Conservation (phyloP, 2,329 filamentous ascomycete genomes). For the Scedosporium minutisporum region DNA sequence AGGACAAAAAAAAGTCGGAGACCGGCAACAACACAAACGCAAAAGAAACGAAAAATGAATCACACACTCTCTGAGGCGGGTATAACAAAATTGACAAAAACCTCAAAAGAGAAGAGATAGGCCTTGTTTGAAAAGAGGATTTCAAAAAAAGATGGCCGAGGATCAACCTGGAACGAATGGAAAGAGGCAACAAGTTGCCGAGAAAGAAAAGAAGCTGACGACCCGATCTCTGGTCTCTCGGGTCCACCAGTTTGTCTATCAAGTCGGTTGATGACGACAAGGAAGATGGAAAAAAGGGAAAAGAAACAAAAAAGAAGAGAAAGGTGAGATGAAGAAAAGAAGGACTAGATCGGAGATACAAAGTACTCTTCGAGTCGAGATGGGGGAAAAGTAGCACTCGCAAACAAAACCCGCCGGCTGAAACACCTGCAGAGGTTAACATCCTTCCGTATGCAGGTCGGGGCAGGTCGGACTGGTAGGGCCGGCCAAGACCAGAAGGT, state of each 20-base stretch:
- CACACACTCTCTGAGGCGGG: neutral
- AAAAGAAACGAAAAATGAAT: neutral
- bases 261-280: constrained; percentile 1
- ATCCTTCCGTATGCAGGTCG: neutral
- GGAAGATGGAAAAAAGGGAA: neutral
- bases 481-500: neutral
- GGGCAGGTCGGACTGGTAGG: neutral
- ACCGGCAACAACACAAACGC: neutral
- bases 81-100: neutral
- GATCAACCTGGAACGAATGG: constrained; percentile 49
- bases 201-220: neutral
- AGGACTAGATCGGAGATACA: neutral
- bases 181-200: constrained; percentile 13
- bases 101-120: neutral
- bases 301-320: constrained; percentile 3
- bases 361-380: neutral
- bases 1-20: constrained; percentile 1
- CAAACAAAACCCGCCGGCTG: neutral
- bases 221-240: constrained; percentile 2
- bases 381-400: neutral
- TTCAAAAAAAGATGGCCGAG: constrained; percentile 34
- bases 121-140: constrained; percentile 8
- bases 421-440: neutral
- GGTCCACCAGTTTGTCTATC: neutral
- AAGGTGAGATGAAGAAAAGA: constrained; percentile 11